Base-by-base conservation (phyloP, 2,329 filamentous ascomycete genomes). In the Fonsecaea nubica region DNA sequence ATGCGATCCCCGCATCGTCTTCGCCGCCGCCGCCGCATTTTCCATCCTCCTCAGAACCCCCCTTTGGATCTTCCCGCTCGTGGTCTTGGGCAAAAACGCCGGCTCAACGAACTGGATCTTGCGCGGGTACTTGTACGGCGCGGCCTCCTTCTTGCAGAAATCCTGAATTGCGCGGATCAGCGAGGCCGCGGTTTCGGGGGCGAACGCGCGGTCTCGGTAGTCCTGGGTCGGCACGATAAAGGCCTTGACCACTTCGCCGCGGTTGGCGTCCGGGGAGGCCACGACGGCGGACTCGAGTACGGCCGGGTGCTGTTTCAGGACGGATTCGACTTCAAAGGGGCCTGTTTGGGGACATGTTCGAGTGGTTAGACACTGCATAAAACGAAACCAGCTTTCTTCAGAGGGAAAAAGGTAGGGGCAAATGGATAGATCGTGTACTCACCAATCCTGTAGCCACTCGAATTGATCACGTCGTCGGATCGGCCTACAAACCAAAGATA, bases 191-290 rank as follows among this genome's bases (percentile, higher is more conserved):
- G 18, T 6, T 32, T 32, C 30, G 30, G 30, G 30, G 30, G 4
- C 6, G 30, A 32, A 32, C 30, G 30, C 30, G 30, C 6, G 30
- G 30, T 32, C 30, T 32, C 30, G 30, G 35, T 38, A 58, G 5
- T 54, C 42, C 13, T 10, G 33, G 15, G 55, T 77, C 45, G 79
- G 62, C 1, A 80, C 77, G 32, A 80, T 69, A 62, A 97, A 84
- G 2, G 93, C 93, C 78, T 93, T 96, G 73, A 97, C 91, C 30
- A 97, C 87, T 76, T 97, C 94, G 62, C 91, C 92, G n/a, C 90
- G 91, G 63, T 92, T 89, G 30, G 88, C 79, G 79, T 80, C 77
- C 4, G 77, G 77, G 4, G 77, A 77, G 1, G 77, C 75, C 1
- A 80, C 75, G 2, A 79, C 77, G 1, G 78, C 77, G 18, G 76